Evolutionary conservation across 1,139 yeast species (phyloP), one percentile per base, ranked within the genome.

Genomic region (Pichia sp.): DNA sequence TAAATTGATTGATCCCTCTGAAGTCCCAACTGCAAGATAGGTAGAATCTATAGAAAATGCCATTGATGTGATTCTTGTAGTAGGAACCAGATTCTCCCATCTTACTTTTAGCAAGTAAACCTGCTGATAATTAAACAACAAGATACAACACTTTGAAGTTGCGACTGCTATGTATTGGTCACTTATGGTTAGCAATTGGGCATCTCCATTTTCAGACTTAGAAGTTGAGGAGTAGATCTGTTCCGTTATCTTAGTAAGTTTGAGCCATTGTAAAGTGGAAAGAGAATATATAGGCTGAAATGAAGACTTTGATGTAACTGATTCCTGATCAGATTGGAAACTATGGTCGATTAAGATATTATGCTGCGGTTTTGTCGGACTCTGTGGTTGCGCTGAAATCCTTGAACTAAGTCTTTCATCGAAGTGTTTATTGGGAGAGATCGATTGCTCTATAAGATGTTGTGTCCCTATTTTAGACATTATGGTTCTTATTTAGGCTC

Each of bases 111-210:
- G 42, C 1, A 57, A 34, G 0, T 61, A 40, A 2, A 49, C 44
- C 65, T 87, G 95, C 47, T 75, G 76, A 59, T 83, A 85, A 61
- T 82, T 85, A 65, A 85, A 87, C 1, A 83, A 71, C 18, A 85
- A 65, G 0, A 86, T 72, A 45, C 66, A 69, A 1, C 91, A 91
- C 47, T 73, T 73, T 1, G 74, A 62, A 0, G 95, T 87, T 2
- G 89, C 95, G 12, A 87, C 62, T 0, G 79, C 80, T 2, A 88
- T 72, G 50, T 72, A 72, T 13, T 43, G 44, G 3, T 81, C 72
- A 1, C 82, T 75, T 0, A 83, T 74, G 3, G 74, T 70, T 8
- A 85, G 61, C 23, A 70, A 67, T 0, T 75, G 69, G 0, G 83
- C 78, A 1, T 66, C 62, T 0, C 95, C 96, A 58, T 76, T 74